Evolutionary conservation across 2,329 filamentous ascomycete genomes (phyloP).

Genomic region (Neonectria sp.): DNA sequence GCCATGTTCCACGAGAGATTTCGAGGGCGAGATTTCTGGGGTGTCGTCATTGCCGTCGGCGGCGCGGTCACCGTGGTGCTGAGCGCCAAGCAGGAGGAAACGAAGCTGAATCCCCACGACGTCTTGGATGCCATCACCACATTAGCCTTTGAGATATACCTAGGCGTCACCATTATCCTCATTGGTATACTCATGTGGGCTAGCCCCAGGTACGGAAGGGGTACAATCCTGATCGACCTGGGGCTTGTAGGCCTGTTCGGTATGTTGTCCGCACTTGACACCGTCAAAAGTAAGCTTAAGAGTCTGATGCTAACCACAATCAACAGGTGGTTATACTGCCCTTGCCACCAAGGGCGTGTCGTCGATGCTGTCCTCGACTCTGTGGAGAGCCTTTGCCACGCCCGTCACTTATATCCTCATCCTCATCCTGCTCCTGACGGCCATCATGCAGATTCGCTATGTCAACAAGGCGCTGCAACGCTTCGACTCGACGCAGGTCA

Average conservation of each 20-base stretch:
- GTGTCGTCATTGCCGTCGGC: conserved; percentile 87
- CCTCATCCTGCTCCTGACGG: conserved; percentile 83
- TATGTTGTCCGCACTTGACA: conserved; percentile 59
- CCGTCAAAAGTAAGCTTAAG: not conserved
- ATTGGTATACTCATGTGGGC: conserved; percentile 86
- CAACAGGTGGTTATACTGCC: conserved; percentile 90
- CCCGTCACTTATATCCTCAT: conserved; percentile 93
- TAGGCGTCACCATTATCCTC: conserved; percentile 80
- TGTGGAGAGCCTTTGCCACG: conserved; percentile 91
- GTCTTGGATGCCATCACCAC: conserved; percentile 91
- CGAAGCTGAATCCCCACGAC: conserved; percentile 90
- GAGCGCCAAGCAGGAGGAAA: conserved; percentile 90
- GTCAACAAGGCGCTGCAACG: conserved; percentile 89
- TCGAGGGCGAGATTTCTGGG: conserved; percentile 86
- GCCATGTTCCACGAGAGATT: conserved; percentile 94
- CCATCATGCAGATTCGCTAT: conserved; percentile 97
- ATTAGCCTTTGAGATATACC: conserved; percentile 92
- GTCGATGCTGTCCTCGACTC: conserved; percentile 91
- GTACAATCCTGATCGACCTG: conserved; percentile 91
- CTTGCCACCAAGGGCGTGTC: conserved; percentile 97
- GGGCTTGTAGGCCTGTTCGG: conserved; percentile 95
- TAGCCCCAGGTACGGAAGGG: conserved; percentile 87
- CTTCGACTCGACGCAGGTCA: conserved; percentile 98
- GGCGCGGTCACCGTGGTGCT: conserved; percentile 95
- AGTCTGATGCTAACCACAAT: conserved; percentile 30